Evolutionary conservation across 73 alveolate species (phyloP), one percentile per base, ranked within the genome.

Genomic region (Paramecium primaurelia): DNA sequence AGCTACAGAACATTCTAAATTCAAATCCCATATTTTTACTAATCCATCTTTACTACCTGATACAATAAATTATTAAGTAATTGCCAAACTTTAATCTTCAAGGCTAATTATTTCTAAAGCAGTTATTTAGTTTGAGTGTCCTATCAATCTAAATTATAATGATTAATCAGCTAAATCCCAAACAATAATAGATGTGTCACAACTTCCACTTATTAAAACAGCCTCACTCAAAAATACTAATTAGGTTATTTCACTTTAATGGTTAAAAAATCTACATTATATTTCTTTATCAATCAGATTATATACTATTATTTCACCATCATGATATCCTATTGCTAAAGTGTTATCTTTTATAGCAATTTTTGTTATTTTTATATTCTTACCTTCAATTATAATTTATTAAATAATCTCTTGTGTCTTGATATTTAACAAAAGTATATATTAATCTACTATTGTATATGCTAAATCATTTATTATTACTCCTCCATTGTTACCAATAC

Each of bases 1-100:
- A 3, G 42, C 71, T 18, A 42, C 36, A 26, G 77, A 45, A 20
- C 58, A 20, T 47, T 80, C 77, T 6, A 80, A 25, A 37, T 88
- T 12, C 5, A 71, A 47, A 71, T 89, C 86, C 86, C 86, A 59
- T 42, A 89, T 83, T 47, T 89, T 89, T 12, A 89, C 86, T 14
- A 89, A 37, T 26, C 94, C 94, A 89, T 89, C 94, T 64, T 89
- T 89, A 16, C 92, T 71, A 42, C 88, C 59, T 25, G 94, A 89
- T 2, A 89, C 54, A 16, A 89, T 89, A 37, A 45, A 89, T 71
- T 89, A 58, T 54, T 89, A 49, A 26, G 75, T 42, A 28, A 64
- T 26, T 14, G 64, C 91, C 16, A 89, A 51, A 40, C 77, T 44
- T 32, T 71, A 25, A 71, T 89, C 94, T 89, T 89, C 64, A 14